Evolutionary conservation across 495 filamentous ascomycete species (phyloP), one percentile per base, ranked within the genome.

Genomic region (Xeromyces bisporus): DNA sequence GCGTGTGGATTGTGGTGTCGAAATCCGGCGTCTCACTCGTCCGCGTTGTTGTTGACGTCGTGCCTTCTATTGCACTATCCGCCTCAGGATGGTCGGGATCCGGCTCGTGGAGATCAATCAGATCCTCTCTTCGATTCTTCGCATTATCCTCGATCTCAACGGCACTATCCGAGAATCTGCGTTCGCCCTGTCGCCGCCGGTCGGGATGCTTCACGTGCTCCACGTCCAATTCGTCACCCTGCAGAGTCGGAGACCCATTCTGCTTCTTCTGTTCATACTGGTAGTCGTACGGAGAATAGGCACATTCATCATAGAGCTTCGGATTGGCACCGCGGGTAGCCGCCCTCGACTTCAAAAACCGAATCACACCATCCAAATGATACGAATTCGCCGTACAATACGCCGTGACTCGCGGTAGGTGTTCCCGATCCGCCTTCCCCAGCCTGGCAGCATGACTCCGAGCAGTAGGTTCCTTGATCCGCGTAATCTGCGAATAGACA

Each of bases 381-480:
- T 94, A 94, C 8, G 71, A 77, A 49, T 80, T 80, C 15, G 91
- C 82, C 1, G 91, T 96, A 43, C 86, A 93, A 55, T 94, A 96
- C 11, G 89, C 89, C 15, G 89, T 94, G 3, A 97, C 89, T 32
- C 89, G 60, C 2, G 89, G 89, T 28, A 97, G 57, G 37, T 73
- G 67, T 32, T 84, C 79, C 23, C 89, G 69, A 46, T 97, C 89
- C 21, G 85, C 86, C 44, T 94, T 96, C 20, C 91, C 91, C 15
- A 97, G 55, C 33, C 85, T 60, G 20, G 91, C 91, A 15, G 89
- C 89, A 66, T 94, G 91, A 38, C 89, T 71, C 31, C 89, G 63
- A 8, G 89, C 87, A 1, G 81, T 91, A 2, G 85, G 85, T 49
- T 97, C 89, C 53, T 94, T 96, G 54, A 97, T 96, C 20, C 91